These are phyloP conservation scores for Steccherinum ochraceum DNA, from an alignment of 768 basidiomycete genomes.

Conservation along the genomic window DNA sequence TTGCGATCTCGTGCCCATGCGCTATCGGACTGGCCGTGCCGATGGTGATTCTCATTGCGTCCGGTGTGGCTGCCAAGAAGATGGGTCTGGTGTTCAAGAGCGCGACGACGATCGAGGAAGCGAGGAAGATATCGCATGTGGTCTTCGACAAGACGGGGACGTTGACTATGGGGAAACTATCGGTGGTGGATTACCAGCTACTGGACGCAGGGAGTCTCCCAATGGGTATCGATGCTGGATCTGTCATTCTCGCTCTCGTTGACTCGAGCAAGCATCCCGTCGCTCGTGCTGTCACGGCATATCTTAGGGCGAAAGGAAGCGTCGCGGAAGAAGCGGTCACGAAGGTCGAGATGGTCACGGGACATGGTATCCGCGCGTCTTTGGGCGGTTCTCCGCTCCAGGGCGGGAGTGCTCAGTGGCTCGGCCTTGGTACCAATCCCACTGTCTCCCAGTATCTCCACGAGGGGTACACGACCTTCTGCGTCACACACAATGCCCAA, in stretches of 20 bases:
- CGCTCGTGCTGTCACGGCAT: constrained; percentile 25
- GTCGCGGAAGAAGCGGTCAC: constrained; percentile 5
- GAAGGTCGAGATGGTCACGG: constrained; percentile 25
- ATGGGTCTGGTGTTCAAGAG: constrained; percentile 28
- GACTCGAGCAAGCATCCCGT: constrained; percentile 30
- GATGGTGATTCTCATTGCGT: constrained; percentile 29
- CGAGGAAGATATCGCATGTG: constrained; percentile 35
- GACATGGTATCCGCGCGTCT: constrained; percentile 31
- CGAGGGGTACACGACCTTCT: constrained; percentile 39
- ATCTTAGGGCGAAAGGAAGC: constrained; percentile 17
- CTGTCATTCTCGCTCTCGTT: constrained; percentile 24
- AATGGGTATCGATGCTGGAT: neutral
- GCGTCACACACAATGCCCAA: constrained; percentile 24
- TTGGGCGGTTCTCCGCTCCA: constrained; percentile 24
- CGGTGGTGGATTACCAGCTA: constrained; percentile 30
- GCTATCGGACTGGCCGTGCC: constrained; percentile 32
- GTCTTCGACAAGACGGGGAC: constrained; percentile 63
- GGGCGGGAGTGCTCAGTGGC: constrained; percentile 32
- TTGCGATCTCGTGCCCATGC: constrained; percentile 52
- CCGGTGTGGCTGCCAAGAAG: constrained; percentile 25
- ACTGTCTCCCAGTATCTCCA: constrained; percentile 26
- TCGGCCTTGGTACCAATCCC: constrained; percentile 22
- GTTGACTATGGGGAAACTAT: constrained; percentile 37
- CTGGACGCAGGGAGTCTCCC: constrained; percentile 3
- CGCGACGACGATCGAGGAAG: constrained; percentile 34